Evolutionary conservation across 192 early-diverging fungal genomes (phyloP).

Genomic region (Rhizophagus sp.): DNA sequence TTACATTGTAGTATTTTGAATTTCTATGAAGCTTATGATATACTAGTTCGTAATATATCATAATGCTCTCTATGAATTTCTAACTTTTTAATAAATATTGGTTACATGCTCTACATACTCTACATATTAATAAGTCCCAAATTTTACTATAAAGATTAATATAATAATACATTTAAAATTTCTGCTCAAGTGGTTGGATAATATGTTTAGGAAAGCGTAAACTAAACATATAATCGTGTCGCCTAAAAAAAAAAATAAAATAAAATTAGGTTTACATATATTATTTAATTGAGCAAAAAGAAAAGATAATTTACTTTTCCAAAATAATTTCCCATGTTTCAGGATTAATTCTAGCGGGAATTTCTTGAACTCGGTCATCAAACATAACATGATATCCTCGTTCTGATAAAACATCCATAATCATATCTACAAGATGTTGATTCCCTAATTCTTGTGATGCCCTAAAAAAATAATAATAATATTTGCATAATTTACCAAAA

Average conservation of each 20-base stretch:
- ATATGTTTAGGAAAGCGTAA: constrained; percentile 61
- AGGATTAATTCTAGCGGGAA: constrained; percentile 49
- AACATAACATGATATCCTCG: constrained; percentile 59
- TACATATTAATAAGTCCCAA: neutral
- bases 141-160: neutral
- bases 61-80: no score
- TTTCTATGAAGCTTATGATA: no score
- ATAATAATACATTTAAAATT: constrained; percentile 39
- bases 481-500: neutral
- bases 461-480: constrained; percentile 26
- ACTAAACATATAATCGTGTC: constrained; percentile 48
- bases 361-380: constrained; percentile 50
- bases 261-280: neutral
- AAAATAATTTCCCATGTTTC: constrained; percentile 52
- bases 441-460: constrained; percentile 45
- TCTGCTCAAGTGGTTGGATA: constrained; percentile 61
- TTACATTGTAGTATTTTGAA: no score
- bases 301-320: constrained; percentile 40
- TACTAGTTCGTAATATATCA: no score
- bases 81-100: no score
- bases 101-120: neutral
- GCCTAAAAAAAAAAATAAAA: constrained; percentile 1
- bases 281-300: no score
- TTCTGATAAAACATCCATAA: constrained; percentile 59
- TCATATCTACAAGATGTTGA: constrained; percentile 50